phyloP scores from a whole-genome alignment of 345 rosid species.

The Limnanthes douglasii region DNA sequence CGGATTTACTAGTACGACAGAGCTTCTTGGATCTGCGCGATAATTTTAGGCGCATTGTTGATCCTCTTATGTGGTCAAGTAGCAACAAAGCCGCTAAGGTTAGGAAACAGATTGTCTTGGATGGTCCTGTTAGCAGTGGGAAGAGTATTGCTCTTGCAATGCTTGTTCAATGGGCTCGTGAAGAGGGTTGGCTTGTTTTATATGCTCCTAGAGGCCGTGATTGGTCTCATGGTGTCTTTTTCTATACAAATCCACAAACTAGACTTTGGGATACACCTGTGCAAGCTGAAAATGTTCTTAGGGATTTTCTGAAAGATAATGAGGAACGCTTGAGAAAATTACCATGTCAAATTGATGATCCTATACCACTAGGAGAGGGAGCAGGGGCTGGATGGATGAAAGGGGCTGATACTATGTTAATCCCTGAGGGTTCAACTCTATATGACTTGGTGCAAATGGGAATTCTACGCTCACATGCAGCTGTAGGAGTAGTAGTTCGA shows the following conservation, averaged over 20 bases:
- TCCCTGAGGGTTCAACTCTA: slow-evolving; percentile 58
- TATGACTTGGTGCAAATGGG: slow-evolving; percentile 74
- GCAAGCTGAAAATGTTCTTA: slow-evolving; percentile 74
- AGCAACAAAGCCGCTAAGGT: slow-evolving; percentile 37
- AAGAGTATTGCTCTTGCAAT: slow-evolving; percentile 84
- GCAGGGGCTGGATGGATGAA: slow-evolving; percentile 86
- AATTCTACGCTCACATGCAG: slow-evolving; percentile 63
- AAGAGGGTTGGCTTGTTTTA: slow-evolving; percentile 90
- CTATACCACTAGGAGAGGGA: slow-evolving; percentile 82
- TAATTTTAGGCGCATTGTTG: slow-evolving; percentile 75
- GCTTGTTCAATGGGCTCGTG: slow-evolving; percentile 98
- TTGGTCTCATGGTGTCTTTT: slow-evolving; percentile 91
- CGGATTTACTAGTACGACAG: slow-evolving; percentile 61
- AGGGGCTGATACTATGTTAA: slow-evolving; percentile 45
- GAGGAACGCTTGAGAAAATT: slow-evolving; percentile 42
- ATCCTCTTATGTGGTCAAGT: slow-evolving; percentile 47
- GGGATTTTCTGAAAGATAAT: slow-evolving; percentile 68
- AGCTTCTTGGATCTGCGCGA: slow-evolving; percentile 81
- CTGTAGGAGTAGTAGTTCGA: slow-evolving; percentile 68
- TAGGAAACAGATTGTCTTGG: slow-evolving; percentile 79
- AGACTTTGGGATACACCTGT: slow-evolving; percentile 94
- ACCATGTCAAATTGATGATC: slow-evolving; percentile 58
- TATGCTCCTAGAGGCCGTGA: slow-evolving; percentile 79
- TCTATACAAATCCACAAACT: slow-evolving; percentile 60
- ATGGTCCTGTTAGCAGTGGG: slow-evolving; percentile 87